A percentile compares a stretch with the other conserved stretches of the same genome.
These are phyloP conservation scores for Naganishia randhawae DNA, from an alignment of 768 basidiomycete genomes.

Conservation along the genomic window DNA sequence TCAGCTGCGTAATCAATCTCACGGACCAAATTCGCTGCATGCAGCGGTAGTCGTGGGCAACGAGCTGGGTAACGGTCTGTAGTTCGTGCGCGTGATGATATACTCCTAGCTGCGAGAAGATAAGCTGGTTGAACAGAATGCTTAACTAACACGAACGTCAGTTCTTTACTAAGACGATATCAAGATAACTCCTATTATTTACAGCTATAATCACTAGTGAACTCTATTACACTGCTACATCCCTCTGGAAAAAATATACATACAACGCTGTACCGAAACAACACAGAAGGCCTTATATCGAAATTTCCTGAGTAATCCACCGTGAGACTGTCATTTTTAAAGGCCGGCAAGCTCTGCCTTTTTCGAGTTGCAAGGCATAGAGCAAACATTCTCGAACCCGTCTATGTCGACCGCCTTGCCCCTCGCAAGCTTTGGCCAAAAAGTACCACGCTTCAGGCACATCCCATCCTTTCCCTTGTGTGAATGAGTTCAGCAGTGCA, in stretches of 20 bases:
- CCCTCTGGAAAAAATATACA: background rate
- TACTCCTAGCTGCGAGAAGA: too few species aligned
- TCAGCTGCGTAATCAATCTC: too few species aligned
- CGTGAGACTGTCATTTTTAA: conserved; percentile 24
- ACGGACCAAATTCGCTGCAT: too few species aligned
- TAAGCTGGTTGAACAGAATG: too few species aligned
- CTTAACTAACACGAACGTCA: too few species aligned
- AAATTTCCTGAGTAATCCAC: background rate
- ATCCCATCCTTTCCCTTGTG: conserved; percentile 74
- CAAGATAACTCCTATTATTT: too few species aligned
- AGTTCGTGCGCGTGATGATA: too few species aligned
- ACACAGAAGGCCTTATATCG: background rate
- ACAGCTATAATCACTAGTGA: background rate
- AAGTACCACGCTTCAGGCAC: conserved; percentile 92
- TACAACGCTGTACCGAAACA: background rate
- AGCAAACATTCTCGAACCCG: conserved; percentile 70
- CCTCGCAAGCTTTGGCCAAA: conserved; percentile 72
- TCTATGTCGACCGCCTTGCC: conserved; percentile 64
- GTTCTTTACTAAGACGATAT: too few species aligned
- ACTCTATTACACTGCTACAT: background rate
- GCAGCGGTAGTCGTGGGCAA: too few species aligned
- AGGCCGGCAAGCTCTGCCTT: conserved; percentile 48
- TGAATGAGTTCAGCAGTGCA: conserved; percentile 70
- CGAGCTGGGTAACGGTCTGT: too few species aligned
- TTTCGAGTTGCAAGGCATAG: conserved; percentile 60